Evolutionary conservation across 768 basidiomycete species (phyloP).

Genomic region (Sutorius australiensis): DNA sequence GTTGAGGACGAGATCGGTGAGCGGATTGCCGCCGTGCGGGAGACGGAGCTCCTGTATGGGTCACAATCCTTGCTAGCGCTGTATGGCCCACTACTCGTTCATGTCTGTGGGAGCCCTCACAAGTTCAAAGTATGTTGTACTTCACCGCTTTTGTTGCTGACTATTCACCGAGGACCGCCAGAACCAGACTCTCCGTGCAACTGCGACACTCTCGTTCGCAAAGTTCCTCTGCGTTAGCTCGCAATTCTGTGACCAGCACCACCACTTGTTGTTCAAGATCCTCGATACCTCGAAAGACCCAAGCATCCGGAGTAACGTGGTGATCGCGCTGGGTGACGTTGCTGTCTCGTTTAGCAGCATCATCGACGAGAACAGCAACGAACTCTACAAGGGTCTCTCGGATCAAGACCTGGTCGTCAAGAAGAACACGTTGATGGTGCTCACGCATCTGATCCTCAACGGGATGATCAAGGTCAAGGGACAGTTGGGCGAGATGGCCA

Average conservation of each 20-base stretch:
- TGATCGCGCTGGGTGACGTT: slow-evolving; percentile 96
- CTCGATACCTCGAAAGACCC: slow-evolving; percentile 89
- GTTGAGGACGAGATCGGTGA: slow-evolving; percentile 99
- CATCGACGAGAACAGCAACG: slow-evolving; percentile 95
- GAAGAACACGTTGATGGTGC: slow-evolving; percentile 99
- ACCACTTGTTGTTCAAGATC: slow-evolving; percentile 87
- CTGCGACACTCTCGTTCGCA: slow-evolving; percentile 85
- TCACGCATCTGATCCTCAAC: slow-evolving; percentile 94
- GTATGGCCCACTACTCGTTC: slow-evolving; percentile 87
- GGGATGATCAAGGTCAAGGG: slow-evolving; percentile 99
- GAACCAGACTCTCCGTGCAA: slow-evolving; percentile 83
- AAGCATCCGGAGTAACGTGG: slow-evolving; percentile 91
- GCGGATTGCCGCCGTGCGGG: slow-evolving; percentile 75
- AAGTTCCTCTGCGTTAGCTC: slow-evolving; percentile 97
- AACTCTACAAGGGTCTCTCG: slow-evolving; percentile 89
- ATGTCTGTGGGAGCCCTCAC: slow-evolving; percentile 86
- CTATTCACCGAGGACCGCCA: slow-evolving; percentile 31
- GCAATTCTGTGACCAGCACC: slow-evolving; percentile 87
- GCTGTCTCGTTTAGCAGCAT: slow-evolving; percentile 98
- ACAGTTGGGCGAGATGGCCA: slow-evolving; percentile 99
- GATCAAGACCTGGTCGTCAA: slow-evolving; percentile 87
- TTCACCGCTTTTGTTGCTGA: neutral
- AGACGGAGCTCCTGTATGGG: slow-evolving; percentile 85
- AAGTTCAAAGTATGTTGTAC: slow-evolving; percentile 69
- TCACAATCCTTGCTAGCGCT: slow-evolving; percentile 73